Evolutionary conservation across 495 filamentous ascomycete genomes (phyloP), one percentile per base, ranked within the genome.

Genomic region (Trichoderma asperelloides): DNA sequence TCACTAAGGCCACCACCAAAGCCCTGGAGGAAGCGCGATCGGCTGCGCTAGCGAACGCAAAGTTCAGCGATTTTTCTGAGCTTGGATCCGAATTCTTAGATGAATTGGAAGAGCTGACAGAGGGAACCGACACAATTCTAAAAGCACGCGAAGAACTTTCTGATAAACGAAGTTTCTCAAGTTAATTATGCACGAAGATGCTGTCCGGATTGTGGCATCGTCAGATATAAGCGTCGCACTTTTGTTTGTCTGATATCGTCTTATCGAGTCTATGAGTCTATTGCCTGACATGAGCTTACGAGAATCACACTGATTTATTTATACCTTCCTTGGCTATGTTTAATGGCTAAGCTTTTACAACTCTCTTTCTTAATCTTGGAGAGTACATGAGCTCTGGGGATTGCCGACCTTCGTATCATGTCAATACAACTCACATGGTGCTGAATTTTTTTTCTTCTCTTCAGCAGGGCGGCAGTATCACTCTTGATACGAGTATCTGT

Each of bases 151-250:
- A 39, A 43, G 67, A 65, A 2, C 39, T 65, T 28, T 12, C 43
- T 11, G 62, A 68, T 16, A 62, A 30, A 49, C 67, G 62, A 28
- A 62, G 47, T 33, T 28, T 66, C 21, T 41, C 64, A 25, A 60
- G 62, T 40, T 67, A 28, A 63, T 8, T 47, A 1, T 9, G 47
- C 21, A 21, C 16, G 33, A 28, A 15, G 21, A 16, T 37, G 4
- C 27, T 18, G 8, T 51, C 13, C 8, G 15, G 12, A 25, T 41
- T 33, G 33, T 37, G 25, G 39, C 45, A 9, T 25, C 64, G 12
- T 23, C 37, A 60, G 28, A 11, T 18, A 37, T 47, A 23, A 30
- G 23, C 8, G 33, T 13, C 6, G 62, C 30, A 40, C 33, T 64
- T 21, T 3, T 9, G 8, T 51, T n/a, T 9, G 47, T 51, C 47